phyloP scores from a whole-genome alignment of 2,329 filamentous ascomycete species.

The Colletotrichum kahawae region DNA sequence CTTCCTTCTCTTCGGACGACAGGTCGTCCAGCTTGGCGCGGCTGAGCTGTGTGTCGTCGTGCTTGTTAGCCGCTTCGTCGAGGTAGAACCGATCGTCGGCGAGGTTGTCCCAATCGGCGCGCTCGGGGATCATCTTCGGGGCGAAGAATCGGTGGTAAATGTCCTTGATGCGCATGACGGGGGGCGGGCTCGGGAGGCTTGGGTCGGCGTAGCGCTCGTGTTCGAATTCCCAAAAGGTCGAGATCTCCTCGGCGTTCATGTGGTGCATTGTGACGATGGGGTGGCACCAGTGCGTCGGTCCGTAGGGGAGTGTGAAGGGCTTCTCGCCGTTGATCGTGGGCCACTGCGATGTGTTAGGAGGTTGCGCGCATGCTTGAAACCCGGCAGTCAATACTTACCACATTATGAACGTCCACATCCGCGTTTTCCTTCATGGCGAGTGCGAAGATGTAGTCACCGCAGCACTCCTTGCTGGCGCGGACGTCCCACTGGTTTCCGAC shows the following conservation, averaged over 20 bases:
- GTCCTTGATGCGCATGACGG: constrained; percentile 49
- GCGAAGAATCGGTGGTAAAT: constrained; percentile 52
- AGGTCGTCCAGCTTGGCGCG: constrained; percentile 38
- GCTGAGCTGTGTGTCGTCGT: constrained; percentile 34
- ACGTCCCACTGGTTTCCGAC: constrained; percentile 53
- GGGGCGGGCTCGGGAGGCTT: constrained; percentile 19
- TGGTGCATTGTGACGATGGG: constrained; percentile 63
- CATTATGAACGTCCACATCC: constrained; percentile 43
- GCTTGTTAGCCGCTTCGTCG: constrained; percentile 31
- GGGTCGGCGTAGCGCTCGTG: constrained; percentile 36
- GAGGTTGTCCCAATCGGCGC: constrained; percentile 59
- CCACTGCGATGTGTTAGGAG: constrained; percentile 37
- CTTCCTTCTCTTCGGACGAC: constrained; percentile 41
- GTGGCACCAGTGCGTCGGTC: constrained; percentile 57
- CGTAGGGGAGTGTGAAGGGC: constrained; percentile 53
- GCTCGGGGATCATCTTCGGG: constrained; percentile 39
- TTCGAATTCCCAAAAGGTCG: constrained; percentile 57
- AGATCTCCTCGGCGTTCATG: constrained; percentile 54
- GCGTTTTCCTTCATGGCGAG: constrained; percentile 49
- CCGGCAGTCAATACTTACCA: constrained; percentile 37
- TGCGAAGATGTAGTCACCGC: constrained; percentile 57
- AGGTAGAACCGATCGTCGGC: constrained; percentile 50
- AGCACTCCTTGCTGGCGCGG: constrained; percentile 46
- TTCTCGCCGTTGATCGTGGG: constrained; percentile 63
- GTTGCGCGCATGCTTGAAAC: neutral